These are phyloP conservation scores for Fraxinus greggii DNA, from an alignment of 305 asterid species.

Conservation along the genomic window DNA sequence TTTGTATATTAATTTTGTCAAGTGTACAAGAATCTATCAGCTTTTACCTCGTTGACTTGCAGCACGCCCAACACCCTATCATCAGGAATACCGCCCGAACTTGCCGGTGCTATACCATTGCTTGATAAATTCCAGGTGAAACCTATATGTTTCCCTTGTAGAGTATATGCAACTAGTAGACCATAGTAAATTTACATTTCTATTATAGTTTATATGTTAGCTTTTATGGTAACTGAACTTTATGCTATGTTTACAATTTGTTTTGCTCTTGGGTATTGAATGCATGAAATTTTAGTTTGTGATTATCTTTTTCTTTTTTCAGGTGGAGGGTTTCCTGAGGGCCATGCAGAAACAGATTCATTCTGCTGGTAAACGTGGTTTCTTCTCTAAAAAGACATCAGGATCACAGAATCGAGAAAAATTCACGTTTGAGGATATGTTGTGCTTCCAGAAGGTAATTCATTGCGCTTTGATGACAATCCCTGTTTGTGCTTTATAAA, in stretches of 20 bases:
- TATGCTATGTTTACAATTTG: neutral
- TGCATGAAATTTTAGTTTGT: slow-evolving; percentile 7
- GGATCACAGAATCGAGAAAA: slow-evolving; percentile 77
- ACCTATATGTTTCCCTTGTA: slow-evolving; percentile 1
- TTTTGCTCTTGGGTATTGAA: slow-evolving; percentile 17
- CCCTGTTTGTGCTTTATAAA: slow-evolving; percentile 10
- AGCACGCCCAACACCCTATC: slow-evolving; percentile 83
- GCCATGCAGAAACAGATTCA: slow-evolving; percentile 94
- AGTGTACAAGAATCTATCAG: slow-evolving; percentile 7
- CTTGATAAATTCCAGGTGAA: slow-evolving; percentile 88
- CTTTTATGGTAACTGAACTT: slow-evolving; percentile 12
- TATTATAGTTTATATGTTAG: slow-evolving; percentile 2
- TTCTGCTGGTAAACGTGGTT: slow-evolving; percentile 80
- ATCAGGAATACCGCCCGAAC: slow-evolving; percentile 80
- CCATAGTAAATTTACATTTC: slow-evolving; percentile 8
- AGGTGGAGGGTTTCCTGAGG: slow-evolving; percentile 94
- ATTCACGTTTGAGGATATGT: slow-evolving; percentile 93
- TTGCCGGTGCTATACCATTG: slow-evolving; percentile 84
- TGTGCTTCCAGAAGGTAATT: slow-evolving; percentile 80
- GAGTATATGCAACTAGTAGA: neutral
- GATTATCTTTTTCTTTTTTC: slow-evolving; percentile 15
- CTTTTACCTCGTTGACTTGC: slow-evolving; percentile 29
- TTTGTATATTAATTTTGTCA: neutral
- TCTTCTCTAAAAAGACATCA: slow-evolving; percentile 73
- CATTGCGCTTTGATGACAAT: slow-evolving; percentile 17